These are phyloP conservation scores for Cymodocea nodosa DNA, from an alignment of 116 monocot genomes.

Conservation along the genomic window DNA sequence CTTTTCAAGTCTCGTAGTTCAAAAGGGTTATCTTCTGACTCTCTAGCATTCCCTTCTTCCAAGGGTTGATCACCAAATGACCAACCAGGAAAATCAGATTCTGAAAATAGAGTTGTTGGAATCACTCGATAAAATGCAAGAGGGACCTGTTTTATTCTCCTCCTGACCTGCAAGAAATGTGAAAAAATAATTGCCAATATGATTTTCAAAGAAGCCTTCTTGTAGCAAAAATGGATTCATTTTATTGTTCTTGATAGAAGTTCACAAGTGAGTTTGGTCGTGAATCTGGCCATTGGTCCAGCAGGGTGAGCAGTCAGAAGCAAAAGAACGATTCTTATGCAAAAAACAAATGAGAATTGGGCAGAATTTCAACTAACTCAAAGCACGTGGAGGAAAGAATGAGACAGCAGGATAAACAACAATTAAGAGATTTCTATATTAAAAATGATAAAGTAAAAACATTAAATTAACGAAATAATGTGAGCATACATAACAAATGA, in stretches of 20 bases:
- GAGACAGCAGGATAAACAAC: too few species aligned
- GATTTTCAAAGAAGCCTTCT: not conserved
- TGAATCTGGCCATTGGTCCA: too few species aligned
- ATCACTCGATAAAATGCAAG: slow-evolving; percentile 66
- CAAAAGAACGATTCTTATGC: not conserved
- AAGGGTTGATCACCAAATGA: slow-evolving; percentile 27
- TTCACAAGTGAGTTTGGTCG: too few species aligned
- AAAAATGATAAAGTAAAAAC: not conserved
- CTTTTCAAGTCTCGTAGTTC: slow-evolving; percentile 6
- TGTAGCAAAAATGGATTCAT: not conserved
- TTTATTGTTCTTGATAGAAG: too few species aligned
- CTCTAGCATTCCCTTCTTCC: not conserved
- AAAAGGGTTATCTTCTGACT: not conserved
- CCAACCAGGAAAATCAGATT: slow-evolving; percentile 76
- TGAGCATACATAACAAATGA: not conserved
- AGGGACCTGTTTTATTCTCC: slow-evolving; percentile 83
- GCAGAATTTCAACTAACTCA: too few species aligned
- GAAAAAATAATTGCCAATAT: not conserved
- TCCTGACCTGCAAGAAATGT: slow-evolving; percentile 33
- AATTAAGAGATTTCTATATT: too few species aligned
- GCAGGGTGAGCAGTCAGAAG: too few species aligned
- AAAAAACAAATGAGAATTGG: not conserved
- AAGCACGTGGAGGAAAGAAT: too few species aligned
- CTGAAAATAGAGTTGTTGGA: slow-evolving; percentile 53
- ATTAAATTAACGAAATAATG: not conserved